These are phyloP conservation scores for Croton laevigatus DNA, from an alignment of 441 rosid species.

Conservation along the genomic window DNA sequence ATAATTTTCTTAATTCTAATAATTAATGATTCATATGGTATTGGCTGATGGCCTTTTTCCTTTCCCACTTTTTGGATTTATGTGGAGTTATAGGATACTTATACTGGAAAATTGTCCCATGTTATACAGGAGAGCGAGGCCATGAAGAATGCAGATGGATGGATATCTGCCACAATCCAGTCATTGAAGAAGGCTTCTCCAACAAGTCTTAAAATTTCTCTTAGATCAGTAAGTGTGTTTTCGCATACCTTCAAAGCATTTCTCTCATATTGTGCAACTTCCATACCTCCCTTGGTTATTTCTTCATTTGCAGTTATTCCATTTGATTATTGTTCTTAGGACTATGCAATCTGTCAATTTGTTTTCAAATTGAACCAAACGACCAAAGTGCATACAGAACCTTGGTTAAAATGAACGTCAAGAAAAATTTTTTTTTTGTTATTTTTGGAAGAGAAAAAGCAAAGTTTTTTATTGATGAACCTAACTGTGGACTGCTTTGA, in stretches of 20 bases:
- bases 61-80: constrained; percentile 14
- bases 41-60: not conserved
- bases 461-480: too few species aligned
- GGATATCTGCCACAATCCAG: constrained; percentile 54
- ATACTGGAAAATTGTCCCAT: constrained; percentile 13
- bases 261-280: not conserved
- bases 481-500: too few species aligned
- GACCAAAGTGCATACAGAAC: too few species aligned
- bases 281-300: not conserved
- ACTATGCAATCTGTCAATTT: too few species aligned
- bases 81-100: constrained; percentile 7
- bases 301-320: not conserved
- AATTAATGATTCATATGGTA: not conserved
- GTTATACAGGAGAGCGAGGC: constrained; percentile 63
- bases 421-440: too few species aligned
- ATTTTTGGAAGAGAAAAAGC: too few species aligned
- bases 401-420: too few species aligned
- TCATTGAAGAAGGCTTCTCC: constrained; percentile 80
- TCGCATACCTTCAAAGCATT: constrained; percentile 4
- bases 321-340: too few species aligned
- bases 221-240: constrained; percentile 60
- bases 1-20: not conserved
- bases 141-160: constrained; percentile 39
- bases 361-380: too few species aligned
- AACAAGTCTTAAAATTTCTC: constrained; percentile 86